These are phyloP conservation scores for Clitocybe nebularis DNA, from an alignment of 1,284 basidiomycete species.

Conservation along the genomic window DNA sequence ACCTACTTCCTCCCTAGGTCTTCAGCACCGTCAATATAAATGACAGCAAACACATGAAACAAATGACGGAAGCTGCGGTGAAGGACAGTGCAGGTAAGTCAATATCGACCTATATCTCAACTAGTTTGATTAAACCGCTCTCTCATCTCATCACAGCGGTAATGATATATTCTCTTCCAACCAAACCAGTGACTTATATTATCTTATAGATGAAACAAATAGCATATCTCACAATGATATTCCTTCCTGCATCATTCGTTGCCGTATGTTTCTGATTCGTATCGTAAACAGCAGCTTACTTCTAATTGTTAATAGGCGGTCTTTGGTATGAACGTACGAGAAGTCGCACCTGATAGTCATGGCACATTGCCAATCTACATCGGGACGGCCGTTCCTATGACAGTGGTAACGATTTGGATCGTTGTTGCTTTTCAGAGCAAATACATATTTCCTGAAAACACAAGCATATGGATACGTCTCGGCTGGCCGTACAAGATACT, in stretches of 20 bases:
- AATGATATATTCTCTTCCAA: neutral
- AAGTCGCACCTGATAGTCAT: constrained; percentile 29
- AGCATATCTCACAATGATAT: constrained; percentile 49
- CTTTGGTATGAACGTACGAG: constrained; percentile 50
- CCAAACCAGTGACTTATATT: neutral
- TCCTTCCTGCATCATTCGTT: constrained; percentile 46
- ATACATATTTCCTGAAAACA: constrained; percentile 15
- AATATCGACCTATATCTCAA: neutral
- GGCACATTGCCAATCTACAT: constrained; percentile 29
- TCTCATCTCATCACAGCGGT: constrained; percentile 18
- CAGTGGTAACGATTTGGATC: constrained; percentile 32
- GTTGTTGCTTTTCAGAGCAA: constrained; percentile 31
- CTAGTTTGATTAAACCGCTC: neutral
- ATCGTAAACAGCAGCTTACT: neutral
- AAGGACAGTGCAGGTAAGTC: constrained; percentile 32
- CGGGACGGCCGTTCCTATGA: constrained; percentile 30
- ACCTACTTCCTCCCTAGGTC: constrained; percentile 32
- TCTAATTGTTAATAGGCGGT: constrained; percentile 28
- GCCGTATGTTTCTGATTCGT: constrained; percentile 40
- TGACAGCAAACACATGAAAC: constrained; percentile 36
- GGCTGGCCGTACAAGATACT: constrained; percentile 21
- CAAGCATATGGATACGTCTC: constrained; percentile 17
- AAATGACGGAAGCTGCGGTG: constrained; percentile 35
- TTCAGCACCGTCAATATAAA: constrained; percentile 43
- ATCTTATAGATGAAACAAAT: constrained; percentile 42